Base-by-base conservation (phyloP, 2,329 filamentous ascomycete genomes). In the Aureobasidium pullulans region DNA sequence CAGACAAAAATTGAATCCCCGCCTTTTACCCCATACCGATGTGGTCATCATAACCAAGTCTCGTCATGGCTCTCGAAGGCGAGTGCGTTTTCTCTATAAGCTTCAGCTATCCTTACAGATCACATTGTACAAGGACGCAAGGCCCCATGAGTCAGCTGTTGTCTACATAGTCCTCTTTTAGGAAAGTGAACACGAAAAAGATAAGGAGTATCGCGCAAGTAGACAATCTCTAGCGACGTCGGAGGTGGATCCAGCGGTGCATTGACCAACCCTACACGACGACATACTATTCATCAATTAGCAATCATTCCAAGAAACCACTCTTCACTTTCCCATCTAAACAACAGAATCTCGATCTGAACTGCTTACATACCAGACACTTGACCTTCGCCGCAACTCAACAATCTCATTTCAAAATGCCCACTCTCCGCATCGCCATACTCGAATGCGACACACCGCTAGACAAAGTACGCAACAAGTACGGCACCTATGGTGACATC, bases 361-460 rank as follows among this genome's bases (percentile, higher is more conserved):
- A n/a, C 7, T 6, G 11, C 15, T 13, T 34, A 9, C 28, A 6
- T 28, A 7, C 31, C 47, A 5, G 9, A 10, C 11, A 2, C 28
- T 13, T 28, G 8, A 13, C 31, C 6, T 6, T 6, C 40, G 32
- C 13, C 1, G 6, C 28, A 4, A 7, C 28, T 4, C 5, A 43
- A 19, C 19, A 19, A 19, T 19, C 1, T 6, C 28, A 4, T 4
- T n/a, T 4, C 5, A 43, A 39, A 15, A 50, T 44, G 54, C 43
- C 52, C 6, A 70, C 72, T 42, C 76, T 93, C 65, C 87, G 89
- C 59, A 87, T 96, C 73, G 91, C 92, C 48, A 82, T 97, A 66
- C 85, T 97, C 65, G 90, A 96, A 79, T 87, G 89, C 77, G 93
- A 96, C 74, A 88, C 83, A 1, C 90, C 90, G 1, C 78, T 88